Evolutionary conservation across 257 asterid genomes (phyloP).

Genomic region (Agastache rugosa): DNA sequence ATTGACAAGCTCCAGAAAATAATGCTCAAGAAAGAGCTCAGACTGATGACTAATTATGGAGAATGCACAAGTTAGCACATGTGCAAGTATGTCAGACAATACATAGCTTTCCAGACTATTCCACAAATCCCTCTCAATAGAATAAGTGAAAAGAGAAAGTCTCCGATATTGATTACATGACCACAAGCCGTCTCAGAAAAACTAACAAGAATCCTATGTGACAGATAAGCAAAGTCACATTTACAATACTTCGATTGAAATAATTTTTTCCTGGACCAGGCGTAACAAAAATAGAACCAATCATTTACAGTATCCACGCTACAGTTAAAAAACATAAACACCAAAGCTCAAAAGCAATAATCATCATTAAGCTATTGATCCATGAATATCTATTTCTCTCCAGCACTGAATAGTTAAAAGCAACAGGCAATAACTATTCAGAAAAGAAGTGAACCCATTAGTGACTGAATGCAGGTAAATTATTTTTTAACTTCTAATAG

Average conservation of each 20-base stretch:
- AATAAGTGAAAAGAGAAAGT: neutral
- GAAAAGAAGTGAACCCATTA: constrained; percentile 5
- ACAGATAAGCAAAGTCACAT: neutral
- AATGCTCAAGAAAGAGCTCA: constrained; percentile 7
- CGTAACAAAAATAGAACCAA: neutral
- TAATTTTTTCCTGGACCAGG: neutral
- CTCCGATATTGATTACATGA: neutral
- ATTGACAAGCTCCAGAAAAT: constrained; percentile 9
- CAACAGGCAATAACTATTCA: neutral
- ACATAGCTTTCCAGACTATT: neutral
- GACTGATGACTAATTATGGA: neutral
- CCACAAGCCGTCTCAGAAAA: constrained; percentile 9
- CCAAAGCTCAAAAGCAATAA: constrained; percentile 18
- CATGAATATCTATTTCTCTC: neutral
- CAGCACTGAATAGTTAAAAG: neutral
- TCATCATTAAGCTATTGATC: neutral
- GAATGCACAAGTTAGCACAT: constrained; percentile 1
- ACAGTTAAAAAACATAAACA: neutral
- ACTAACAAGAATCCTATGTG: neutral
- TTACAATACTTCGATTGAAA: constrained; percentile 14
- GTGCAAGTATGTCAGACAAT: neutral
- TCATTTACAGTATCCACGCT: neutral
- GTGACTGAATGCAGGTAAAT: neutral
- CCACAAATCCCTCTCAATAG: neutral
- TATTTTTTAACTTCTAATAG: neutral